Conservation (phyloP, 495 filamentous ascomycete genomes). For the Penicillium coffeae region DNA sequence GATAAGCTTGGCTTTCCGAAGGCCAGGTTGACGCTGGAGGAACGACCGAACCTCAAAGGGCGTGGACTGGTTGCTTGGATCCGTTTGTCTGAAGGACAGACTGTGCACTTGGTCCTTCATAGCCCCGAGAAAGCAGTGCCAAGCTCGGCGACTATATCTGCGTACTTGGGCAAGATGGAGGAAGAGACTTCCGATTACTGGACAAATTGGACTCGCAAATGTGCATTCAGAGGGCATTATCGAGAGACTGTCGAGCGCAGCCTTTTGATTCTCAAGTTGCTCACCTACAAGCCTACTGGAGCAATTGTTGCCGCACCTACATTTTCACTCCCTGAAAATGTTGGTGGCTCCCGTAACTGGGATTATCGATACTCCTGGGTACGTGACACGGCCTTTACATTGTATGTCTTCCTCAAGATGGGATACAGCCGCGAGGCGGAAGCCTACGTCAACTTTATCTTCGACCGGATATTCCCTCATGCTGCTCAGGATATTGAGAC, state of each 20-base stretch:
- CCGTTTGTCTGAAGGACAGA: slow-evolving; percentile 58
- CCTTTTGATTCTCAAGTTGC: slow-evolving; percentile 66
- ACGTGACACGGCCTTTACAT: slow-evolving; percentile 68
- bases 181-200: slow-evolving; percentile 63
- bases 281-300: slow-evolving; percentile 62
- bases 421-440: slow-evolving; percentile 72
- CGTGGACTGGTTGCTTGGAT: slow-evolving; percentile 58
- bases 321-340: slow-evolving; percentile 68
- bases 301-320: slow-evolving; percentile 55
- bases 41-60: slow-evolving; percentile 47
- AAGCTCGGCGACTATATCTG: slow-evolving; percentile 47
- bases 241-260: slow-evolving; percentile 63
- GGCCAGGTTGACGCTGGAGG: slow-evolving; percentile 50
- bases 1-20: slow-evolving; percentile 42
- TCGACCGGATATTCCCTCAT: slow-evolving; percentile 53
- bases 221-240: slow-evolving; percentile 66
- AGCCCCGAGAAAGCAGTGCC: slow-evolving; percentile 35
- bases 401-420: slow-evolving; percentile 70
- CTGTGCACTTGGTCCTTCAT: slow-evolving; percentile 62
- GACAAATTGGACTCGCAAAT: slow-evolving; percentile 67
- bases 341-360: slow-evolving; percentile 71
- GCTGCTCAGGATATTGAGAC: slow-evolving; percentile 34
- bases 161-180: slow-evolving; percentile 55
- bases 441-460: slow-evolving; percentile 71
- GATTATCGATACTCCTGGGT: slow-evolving; percentile 76